Evolutionary conservation across 78 protist genomes (phyloP), one percentile per base, ranked within the genome.

Genomic region (Polysphondylium violaceum): DNA sequence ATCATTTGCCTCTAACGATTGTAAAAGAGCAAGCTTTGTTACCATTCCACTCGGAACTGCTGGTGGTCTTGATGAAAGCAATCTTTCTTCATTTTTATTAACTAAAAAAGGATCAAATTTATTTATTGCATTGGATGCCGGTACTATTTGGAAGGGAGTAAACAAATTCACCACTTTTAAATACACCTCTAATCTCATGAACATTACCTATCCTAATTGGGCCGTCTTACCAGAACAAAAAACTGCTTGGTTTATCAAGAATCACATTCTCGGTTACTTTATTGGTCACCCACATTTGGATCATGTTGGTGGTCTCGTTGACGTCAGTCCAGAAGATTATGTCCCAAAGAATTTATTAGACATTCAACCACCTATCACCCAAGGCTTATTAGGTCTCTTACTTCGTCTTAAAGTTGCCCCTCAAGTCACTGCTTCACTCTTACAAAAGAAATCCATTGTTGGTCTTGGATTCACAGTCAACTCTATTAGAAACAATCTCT

Each of bases 111-210:
- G 86, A 21, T 33, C 55, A 17, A 76, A 76, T 61, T 36, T 76
- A 23, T 76, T 76, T 19, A 59, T 76, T 76, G 73, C 86, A 61
- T 27, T 76, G 44, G 86, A 76, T 76, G 86, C 86, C 23, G 86
- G 86, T 19, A 76, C 86, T 3, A 64, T 76, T 21, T 76, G 86
- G 86, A 38, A 50, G 43, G 86, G 86, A 2, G 65, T 76, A 43
- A 27, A 36, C 17, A 17, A 65, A 29, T 76, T 76, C 12, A 31
- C 47, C 0, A 44, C 86, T 3, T 59, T 40, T 23, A 35, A 56
- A 74, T 40, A 56, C 38, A 23, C 17, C 31, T 25, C 59, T 36
- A 51, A 29, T 1, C 19, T 55, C 0, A 27, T 76, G 19, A 60
- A 76, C 29, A 76, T 76, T 9, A 61, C 73, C 23, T 76, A 61